phyloP scores from a whole-genome alignment of 495 filamentous ascomycete species.

The Xylaria bambusicola region DNA sequence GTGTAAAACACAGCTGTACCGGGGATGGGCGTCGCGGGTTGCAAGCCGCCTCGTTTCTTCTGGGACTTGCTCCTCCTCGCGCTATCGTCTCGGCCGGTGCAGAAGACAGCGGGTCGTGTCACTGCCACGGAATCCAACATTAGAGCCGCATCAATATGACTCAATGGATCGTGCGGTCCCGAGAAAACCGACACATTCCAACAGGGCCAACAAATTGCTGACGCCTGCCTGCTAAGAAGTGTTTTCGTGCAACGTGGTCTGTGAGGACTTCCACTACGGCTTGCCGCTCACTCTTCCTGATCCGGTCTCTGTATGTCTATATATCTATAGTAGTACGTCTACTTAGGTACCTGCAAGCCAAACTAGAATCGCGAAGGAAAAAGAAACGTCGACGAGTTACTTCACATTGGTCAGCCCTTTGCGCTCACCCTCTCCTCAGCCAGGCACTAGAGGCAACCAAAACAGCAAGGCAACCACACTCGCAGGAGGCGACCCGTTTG shows the following conservation, averaged over 20 bases:
- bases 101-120: background rate
- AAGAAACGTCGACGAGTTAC: background rate
- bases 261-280: conserved; percentile 11
- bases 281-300: conserved; percentile 8
- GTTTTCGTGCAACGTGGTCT: conserved; percentile 5
- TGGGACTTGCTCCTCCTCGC: no score
- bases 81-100: background rate
- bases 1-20: background rate
- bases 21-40: background rate
- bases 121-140: background rate
- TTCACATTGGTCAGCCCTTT: background rate
- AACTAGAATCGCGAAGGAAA: conserved; percentile 7
- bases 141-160: background rate
- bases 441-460: conserved; percentile 1
- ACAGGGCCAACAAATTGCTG: background rate
- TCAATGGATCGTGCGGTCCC: background rate
- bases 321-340: no score
- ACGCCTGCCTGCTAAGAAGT: background rate
- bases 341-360: no score
- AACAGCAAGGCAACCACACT: conserved; percentile 14
- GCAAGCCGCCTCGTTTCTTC: conserved; percentile 14
- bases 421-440: no score
- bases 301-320: no score
- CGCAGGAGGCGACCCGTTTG: conserved; percentile 12
- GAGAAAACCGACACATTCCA: conserved; percentile 2